Evolutionary conservation across 2,329 filamentous ascomycete genomes (phyloP).

Genomic region (Aspergillus sp.): DNA sequence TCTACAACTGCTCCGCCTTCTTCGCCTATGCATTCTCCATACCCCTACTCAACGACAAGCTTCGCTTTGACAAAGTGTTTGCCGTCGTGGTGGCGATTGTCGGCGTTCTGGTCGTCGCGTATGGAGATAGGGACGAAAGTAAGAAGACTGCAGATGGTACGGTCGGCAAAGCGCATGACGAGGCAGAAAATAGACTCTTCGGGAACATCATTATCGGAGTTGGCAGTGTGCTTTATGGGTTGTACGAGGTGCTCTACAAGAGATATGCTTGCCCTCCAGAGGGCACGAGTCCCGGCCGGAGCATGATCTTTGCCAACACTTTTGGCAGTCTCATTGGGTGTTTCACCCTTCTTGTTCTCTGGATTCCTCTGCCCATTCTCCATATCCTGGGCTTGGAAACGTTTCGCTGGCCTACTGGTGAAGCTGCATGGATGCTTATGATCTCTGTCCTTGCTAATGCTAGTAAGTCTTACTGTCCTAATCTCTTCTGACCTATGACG

Average conservation of each 20-base stretch:
- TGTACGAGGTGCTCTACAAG: constrained; percentile 98
- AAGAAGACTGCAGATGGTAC: constrained; percentile 39
- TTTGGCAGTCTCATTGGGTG: constrained; percentile 84
- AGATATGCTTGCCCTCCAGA: constrained; percentile 89
- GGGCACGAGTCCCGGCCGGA: constrained; percentile 78
- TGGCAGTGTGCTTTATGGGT: constrained; percentile 88
- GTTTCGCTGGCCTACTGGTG: constrained; percentile 78
- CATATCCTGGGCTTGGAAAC: constrained; percentile 76
- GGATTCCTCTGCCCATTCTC: constrained; percentile 85
- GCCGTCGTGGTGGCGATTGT: constrained; percentile 84
- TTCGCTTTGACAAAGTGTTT: constrained; percentile 80
- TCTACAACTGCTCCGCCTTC: constrained; percentile 99
- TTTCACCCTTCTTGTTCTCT: constrained; percentile 85
- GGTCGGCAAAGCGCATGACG: constrained; percentile 47
- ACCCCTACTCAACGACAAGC: constrained; percentile 79
- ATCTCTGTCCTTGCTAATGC: constrained; percentile 85
- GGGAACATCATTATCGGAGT: constrained; percentile 92
- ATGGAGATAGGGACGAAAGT: constrained; percentile 71
- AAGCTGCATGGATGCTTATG: constrained; percentile 76
- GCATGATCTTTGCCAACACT: constrained; percentile 92
- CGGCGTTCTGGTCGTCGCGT: constrained; percentile 92
- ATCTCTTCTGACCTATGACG: neutral
- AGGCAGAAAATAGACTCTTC: constrained; percentile 68
- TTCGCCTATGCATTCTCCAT: constrained; percentile 98
- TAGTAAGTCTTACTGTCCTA: constrained; percentile 49